A percentile compares a stretch with the other conserved stretches of the same genome.
phyloP scores from a whole-genome alignment of 2,329 filamentous ascomycete species.

The Sclerotinia trifoliorum region DNA sequence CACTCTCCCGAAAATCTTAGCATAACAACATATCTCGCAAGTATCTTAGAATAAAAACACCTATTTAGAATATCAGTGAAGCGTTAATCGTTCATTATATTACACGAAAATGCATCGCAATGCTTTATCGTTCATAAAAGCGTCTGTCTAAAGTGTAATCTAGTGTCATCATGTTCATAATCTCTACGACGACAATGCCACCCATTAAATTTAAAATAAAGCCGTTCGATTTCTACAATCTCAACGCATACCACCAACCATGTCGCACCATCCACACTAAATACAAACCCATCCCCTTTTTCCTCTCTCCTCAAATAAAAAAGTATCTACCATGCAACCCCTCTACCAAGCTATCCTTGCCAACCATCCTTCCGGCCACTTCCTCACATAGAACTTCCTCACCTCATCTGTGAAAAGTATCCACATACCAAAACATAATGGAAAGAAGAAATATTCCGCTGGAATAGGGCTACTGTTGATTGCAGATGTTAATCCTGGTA shows the following conservation, averaged over 20 bases:
- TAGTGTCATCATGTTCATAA: background rate
- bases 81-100: background rate
- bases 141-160: background rate
- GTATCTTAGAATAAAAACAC: background rate
- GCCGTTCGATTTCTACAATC: background rate
- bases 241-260: background rate
- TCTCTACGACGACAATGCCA: background rate
- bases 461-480: constrained; percentile 63
- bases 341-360: constrained; percentile 62
- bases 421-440: constrained; percentile 65
- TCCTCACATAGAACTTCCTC: constrained; percentile 61
- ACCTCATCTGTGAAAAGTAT: constrained; percentile 63
- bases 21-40: too few species aligned
- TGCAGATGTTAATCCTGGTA: constrained; percentile 59
- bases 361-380: constrained; percentile 54
- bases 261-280: background rate
- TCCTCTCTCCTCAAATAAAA: background rate
- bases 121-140: background rate
- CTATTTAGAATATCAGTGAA: background rate
- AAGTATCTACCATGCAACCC: background rate
- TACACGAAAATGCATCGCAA: background rate
- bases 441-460: constrained; percentile 72
- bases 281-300: background rate
- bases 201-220: background rate
- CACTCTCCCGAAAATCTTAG: background rate